Base-by-base conservation (phyloP, 768 basidiomycete genomes). In the Rhizopogon vulgaris region DNA sequence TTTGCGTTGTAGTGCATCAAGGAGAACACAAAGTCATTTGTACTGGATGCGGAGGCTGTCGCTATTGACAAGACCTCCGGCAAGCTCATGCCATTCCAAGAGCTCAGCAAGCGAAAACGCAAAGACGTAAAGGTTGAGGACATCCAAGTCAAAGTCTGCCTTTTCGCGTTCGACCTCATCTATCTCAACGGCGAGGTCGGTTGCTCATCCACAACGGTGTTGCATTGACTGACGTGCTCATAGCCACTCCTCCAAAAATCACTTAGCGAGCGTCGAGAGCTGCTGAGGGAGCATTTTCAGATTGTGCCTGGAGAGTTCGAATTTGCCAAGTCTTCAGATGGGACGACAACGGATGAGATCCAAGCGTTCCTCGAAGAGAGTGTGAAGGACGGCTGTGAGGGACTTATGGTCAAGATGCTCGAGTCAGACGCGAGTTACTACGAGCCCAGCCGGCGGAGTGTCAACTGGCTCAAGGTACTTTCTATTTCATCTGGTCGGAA, bases 351-450 rank as follows among this genome's bases (percentile, higher is more conserved):
- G 4, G 96, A 99, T 22, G 94, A 96, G 61, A 97, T 99, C 42
- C 93, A 96, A 63, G 66, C 78, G 1, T 98, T 99, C 77, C 73
- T 99, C 8, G 95, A 98, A 64, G 90, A 94, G 58, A 94, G 90
- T 67, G 91, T 99, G 58, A 97, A 94, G 66, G 96, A 98, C 64
- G 94, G 95, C 2, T 98, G 96, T 65, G 96, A 99, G 68, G 96
- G 96, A 9, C 79, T 99, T 41, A 99, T 99, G 96, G 92, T 99
- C 53, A 99, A 99, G 74, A 95, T 96, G 93, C 73, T 99, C 15
- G 91, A 95, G 38, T 87, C 82, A 41, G 87, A 92, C 37, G 90
- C 87, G 6, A 91, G 93, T 67, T 90, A 80, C 61, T 99, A 99
- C 64, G 94, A 97, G 69, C 96, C 96, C 8, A 95, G 92, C 67